These are phyloP conservation scores for Sanguinoderma infundibulare DNA, from an alignment of 1,284 basidiomycete genomes.

Conservation along the genomic window DNA sequence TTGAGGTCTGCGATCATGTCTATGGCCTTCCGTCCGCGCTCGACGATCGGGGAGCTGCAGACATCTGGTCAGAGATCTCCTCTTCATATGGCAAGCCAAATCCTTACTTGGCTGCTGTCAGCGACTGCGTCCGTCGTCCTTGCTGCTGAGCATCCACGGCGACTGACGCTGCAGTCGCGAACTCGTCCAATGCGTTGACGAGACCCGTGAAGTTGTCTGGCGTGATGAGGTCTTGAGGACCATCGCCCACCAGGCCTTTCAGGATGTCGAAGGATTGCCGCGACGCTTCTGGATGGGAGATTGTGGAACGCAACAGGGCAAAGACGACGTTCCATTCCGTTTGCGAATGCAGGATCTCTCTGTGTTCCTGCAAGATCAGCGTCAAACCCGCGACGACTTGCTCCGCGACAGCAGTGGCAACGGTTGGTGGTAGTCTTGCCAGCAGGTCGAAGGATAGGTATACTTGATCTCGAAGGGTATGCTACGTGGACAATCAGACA, in stretches of 20 bases:
- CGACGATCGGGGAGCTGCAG: conserved; percentile 72
- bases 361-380: conserved; percentile 77
- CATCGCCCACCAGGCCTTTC: conserved; percentile 62
- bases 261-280: conserved; percentile 84
- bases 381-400: conserved; percentile 89
- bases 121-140: conserved; percentile 54
- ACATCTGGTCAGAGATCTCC: neutral
- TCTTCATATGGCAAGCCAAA: neutral
- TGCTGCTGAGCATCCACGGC: conserved; percentile 62
- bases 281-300: conserved; percentile 88
- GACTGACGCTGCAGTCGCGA: conserved; percentile 74
- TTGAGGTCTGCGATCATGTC: conserved; percentile 80
- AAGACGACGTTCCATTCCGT: conserved; percentile 97
- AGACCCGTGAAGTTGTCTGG: conserved; percentile 85
- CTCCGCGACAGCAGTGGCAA: conserved; percentile 88
- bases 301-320: conserved; percentile 86
- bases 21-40: conserved; percentile 83
- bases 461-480: conserved; percentile 81
- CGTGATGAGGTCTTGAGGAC: conserved; percentile 62
- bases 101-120: conserved; percentile 57
- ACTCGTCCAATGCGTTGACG: conserved; percentile 85
- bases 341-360: conserved; percentile 79
- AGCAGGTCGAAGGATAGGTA: conserved; percentile 93
- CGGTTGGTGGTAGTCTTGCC: conserved; percentile 74
- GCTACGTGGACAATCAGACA: conserved; percentile 13